These are phyloP conservation scores for Paraurostyla sp. DNA, from an alignment of 73 alveolate genomes.

Conservation along the genomic window DNA sequence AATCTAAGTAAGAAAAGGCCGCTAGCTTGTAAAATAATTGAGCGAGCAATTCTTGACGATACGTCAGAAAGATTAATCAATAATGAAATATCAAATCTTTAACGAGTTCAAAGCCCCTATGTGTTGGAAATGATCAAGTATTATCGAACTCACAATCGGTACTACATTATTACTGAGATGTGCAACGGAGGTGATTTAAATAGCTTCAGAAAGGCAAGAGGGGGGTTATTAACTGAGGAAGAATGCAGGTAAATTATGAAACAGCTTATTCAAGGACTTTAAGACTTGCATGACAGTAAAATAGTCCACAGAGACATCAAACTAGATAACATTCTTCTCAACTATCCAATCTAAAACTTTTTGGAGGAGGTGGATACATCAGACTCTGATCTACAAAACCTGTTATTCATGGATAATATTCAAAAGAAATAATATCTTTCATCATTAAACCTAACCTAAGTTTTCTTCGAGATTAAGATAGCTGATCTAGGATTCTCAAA, in stretches of 20 bases:
- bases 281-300: not conserved
- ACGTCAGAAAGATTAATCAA: not conserved
- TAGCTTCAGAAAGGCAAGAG: not conserved
- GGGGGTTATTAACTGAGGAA: not conserved
- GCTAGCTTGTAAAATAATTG: constrained; percentile 50
- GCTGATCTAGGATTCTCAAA: constrained; percentile 55
- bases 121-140: not conserved
- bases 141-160: not conserved
- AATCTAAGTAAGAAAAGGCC: not conserved
- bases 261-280: not conserved
- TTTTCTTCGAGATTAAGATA: not conserved
- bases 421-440: not conserved
- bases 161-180: constrained; percentile 14
- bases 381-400: too few relatives aligned
- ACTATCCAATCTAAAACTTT: not conserved
- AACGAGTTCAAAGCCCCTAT: not conserved
- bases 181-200: constrained; percentile 52
- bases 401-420: not conserved
- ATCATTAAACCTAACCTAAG: not conserved
- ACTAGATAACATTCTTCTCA: not conserved
- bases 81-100: constrained; percentile 10
- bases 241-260: constrained; percentile 2
- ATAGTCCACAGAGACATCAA: constrained; percentile 44
- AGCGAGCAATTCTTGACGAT: not conserved
- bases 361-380: too few relatives aligned